A percentile compares a stretch with the other conserved stretches of the same genome.
These are phyloP conservation scores for Metschnikowia amazonensis DNA, from an alignment of 805 yeast species.

Conservation along the genomic window DNA sequence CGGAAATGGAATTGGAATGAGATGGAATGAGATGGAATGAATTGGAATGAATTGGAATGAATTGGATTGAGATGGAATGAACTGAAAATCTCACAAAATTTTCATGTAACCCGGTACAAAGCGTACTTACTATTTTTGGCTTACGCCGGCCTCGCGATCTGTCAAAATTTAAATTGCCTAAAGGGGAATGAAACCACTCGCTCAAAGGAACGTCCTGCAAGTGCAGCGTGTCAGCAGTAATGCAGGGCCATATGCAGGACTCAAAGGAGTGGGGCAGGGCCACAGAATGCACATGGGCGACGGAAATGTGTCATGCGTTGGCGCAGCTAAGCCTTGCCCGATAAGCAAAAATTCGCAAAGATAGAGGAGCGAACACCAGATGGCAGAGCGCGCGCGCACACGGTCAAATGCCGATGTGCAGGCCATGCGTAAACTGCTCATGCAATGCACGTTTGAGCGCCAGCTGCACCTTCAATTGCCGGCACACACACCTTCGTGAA, in stretches of 20 bases:
- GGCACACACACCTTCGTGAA: background rate
- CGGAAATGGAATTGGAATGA: no score
- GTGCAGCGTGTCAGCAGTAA: no score
- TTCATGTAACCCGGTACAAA: no score
- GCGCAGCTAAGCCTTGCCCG: background rate
- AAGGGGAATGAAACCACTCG: background rate
- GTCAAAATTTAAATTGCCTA: background rate
- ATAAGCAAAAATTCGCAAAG: background rate
- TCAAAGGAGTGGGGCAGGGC: no score
- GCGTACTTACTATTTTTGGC: no score
- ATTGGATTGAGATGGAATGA: no score
- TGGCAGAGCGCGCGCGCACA: background rate
- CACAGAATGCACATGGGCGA: background rate
- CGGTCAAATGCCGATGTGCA: background rate
- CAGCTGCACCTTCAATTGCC: constrained; percentile 1
- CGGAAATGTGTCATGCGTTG: background rate
- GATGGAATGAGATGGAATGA: no score
- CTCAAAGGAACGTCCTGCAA: no score
- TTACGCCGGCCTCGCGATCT: no score
- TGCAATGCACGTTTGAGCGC: background rate
- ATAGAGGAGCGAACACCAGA: background rate
- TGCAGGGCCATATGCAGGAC: no score
- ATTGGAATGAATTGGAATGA: no score
- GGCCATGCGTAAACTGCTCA: background rate
- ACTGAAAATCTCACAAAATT: no score